phyloP scores from a whole-genome alignment of 192 early-diverging fungal species.

The Ambispora gerdemannii region DNA sequence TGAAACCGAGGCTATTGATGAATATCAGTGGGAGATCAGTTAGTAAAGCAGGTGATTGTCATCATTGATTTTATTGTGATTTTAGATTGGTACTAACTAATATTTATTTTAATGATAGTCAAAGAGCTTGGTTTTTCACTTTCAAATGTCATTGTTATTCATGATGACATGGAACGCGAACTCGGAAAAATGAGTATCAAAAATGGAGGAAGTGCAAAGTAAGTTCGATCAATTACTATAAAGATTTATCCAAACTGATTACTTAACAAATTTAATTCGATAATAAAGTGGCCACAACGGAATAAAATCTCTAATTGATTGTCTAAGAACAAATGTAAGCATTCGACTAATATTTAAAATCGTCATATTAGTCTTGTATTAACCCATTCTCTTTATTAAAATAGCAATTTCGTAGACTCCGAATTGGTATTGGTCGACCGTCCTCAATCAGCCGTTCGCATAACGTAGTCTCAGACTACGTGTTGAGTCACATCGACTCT shows the following conservation, averaged over 20 bases:
- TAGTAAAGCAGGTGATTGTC: slow-evolving; percentile 55
- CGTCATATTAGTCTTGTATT: neutral
- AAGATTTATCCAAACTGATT: neutral
- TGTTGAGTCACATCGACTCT: slow-evolving; percentile 51
- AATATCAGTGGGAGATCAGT: slow-evolving; percentile 66
- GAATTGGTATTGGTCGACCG: slow-evolving; percentile 72
- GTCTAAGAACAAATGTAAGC: slow-evolving; percentile 44
- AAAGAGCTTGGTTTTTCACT: slow-evolving; percentile 43
- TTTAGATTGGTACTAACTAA: neutral
- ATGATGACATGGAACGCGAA: slow-evolving; percentile 73
- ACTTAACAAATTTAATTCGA: neutral
- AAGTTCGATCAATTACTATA: slow-evolving; percentile 3
- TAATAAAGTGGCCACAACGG: slow-evolving; percentile 66
- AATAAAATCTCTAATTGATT: slow-evolving; percentile 60
- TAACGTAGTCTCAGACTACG: slow-evolving; percentile 53
- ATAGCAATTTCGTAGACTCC: slow-evolving; percentile 53
- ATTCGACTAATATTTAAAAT: neutral
- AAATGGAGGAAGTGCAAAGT: slow-evolving; percentile 58
- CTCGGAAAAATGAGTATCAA: slow-evolving; percentile 63
- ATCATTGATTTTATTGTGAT: slow-evolving; percentile 6
- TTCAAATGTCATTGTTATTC: slow-evolving; percentile 56
- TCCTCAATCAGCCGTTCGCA: slow-evolving; percentile 31
- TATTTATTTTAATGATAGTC: slow-evolving; percentile 34
- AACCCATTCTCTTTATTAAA: slow-evolving; percentile 1
- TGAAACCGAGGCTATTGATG: slow-evolving; percentile 67